Base-by-base conservation (phyloP, 2,329 filamentous ascomycete species). In the Cadophora gregata region DNA sequence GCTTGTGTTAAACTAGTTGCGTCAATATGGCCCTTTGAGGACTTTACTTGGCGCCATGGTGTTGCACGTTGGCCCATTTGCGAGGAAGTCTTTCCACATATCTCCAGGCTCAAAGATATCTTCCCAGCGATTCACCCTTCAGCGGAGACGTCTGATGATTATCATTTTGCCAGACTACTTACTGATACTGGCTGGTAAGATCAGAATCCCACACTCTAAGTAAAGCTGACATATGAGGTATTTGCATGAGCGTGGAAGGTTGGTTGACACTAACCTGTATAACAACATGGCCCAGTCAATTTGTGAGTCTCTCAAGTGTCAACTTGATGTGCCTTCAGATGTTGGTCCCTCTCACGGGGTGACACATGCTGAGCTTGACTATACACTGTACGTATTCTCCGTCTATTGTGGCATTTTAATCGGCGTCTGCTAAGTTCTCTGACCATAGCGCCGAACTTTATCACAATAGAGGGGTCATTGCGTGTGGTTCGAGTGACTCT, bases 281-380 rank as follows among this genome's bases (percentile, higher is more conserved):
- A 47, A 47, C 21, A 48, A 60, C 38, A 60, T 60, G 58, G 58
- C 58, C n/a, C 58, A 60, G 38, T 60, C 58, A 29, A 60, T 60
- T 2, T 60, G 58, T 65, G 55, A 60, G 73, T 75, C 69, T 59
- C 29, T 25, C 51, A 62, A 42, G 38, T 24, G 3, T 71, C 66
- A 65, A 6, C 63, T 60, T 48, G n/a, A 68, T 25, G 42, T 72
- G 67, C 67, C 65, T 45, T 16, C 61, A 45, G 6, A 62, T 63
- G 29, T 69, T 71, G 61, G 72, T 8, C 50, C 60, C 33, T 19
- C 48, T 27, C 21, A 25, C 12, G 48, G 48, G 7, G 48, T 51
- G 7, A 51, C 21, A 51, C 24, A 51, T 51, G 21, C 48, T 3
- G 48, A 51, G 7, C 48, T 51, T 12, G 48, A 25, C 24, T 51